Base-by-base conservation (phyloP, 345 rosid species). In the Arabidopsis suecica region DNA sequence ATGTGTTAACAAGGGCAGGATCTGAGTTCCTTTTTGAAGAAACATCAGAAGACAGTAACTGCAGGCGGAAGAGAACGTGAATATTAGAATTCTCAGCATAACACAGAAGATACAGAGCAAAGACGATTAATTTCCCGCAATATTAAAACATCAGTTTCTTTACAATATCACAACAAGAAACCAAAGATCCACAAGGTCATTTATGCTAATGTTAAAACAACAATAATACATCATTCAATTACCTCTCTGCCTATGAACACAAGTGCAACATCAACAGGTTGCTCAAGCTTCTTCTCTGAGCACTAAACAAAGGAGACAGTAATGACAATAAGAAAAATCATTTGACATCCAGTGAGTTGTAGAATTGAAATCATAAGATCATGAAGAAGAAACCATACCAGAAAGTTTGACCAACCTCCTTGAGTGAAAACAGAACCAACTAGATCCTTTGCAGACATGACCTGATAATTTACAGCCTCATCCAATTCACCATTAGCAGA, bases 231-330 rank as follows among this genome's bases (percentile, higher is more conserved):
- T 62, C 25, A 36, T 14, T 16, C 60, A 44, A 14, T 30, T 83
- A 95, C 99, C 94, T 89, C 88, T 78, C 89, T 84, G 68, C 99
- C 98, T 25, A 93, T 83, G 84, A 95, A 93, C 76, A 95, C 86
- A 76, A 90, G 84, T 5, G 94, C 97, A 20, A 93, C 80, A 76
- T 89, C 97, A 75, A 85, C 80, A 48, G 86, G 60, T 36, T 83
- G 89, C 58, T 73, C 78, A 72, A 64, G 73, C 74, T 90, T 83
- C 82, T 83, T 82, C 74, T 74, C 83, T 12, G 93, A 76, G 82
- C 99, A 92, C 97, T 95, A 65, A 16, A 32, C 44, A 70, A 72
- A 25, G 30, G n/a, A 69, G 51, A 50, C 5, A 66, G 5, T 0
- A 73, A 58, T 53, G 48, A 63, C 65, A 40, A 44, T 18, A 5